Percentiles rank a stretch among this genome's conserved stretches.
These are phyloP conservation scores for Euphorbia schlechtendalii DNA, from an alignment of 441 rosid species.

Conservation along the genomic window DNA sequence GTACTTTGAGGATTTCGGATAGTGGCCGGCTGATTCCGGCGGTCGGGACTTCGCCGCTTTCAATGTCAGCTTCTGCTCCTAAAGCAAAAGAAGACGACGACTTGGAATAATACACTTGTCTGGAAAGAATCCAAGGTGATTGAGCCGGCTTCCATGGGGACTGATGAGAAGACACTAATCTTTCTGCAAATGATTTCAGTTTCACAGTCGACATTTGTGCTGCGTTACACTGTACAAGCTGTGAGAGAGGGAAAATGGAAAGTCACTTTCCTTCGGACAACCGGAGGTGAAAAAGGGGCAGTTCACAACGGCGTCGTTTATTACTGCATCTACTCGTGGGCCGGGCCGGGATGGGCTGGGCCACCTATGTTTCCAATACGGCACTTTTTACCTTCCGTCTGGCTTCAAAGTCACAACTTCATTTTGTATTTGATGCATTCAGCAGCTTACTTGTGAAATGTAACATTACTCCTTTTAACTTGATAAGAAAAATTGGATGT, in stretches of 20 bases:
- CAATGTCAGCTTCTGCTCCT: slow-evolving; percentile 11
- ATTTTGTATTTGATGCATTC: too few species aligned
- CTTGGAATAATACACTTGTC: slow-evolving; percentile 5
- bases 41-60: slow-evolving; percentile 39
- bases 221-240: background rate
- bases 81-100: background rate
- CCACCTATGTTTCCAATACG: too few species aligned
- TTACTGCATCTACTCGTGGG: too few species aligned
- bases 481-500: too few species aligned
- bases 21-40: slow-evolving; percentile 73
- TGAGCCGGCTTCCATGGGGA: background rate
- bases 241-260: background rate
- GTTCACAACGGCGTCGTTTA: too few species aligned
- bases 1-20: slow-evolving; percentile 61
- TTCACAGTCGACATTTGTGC: slow-evolving; percentile 3
- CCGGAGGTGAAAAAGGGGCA: too few species aligned
- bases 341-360: too few species aligned
- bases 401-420: too few species aligned
- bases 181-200: background rate
- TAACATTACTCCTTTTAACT: too few species aligned
- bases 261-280: too few species aligned
- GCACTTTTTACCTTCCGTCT: too few species aligned
- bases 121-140: background rate
- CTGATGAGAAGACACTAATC: background rate
- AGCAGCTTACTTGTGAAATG: too few species aligned